These are phyloP conservation scores for Clavispora carvajalis DNA, from an alignment of 805 yeast genomes.

Conservation along the genomic window DNA sequence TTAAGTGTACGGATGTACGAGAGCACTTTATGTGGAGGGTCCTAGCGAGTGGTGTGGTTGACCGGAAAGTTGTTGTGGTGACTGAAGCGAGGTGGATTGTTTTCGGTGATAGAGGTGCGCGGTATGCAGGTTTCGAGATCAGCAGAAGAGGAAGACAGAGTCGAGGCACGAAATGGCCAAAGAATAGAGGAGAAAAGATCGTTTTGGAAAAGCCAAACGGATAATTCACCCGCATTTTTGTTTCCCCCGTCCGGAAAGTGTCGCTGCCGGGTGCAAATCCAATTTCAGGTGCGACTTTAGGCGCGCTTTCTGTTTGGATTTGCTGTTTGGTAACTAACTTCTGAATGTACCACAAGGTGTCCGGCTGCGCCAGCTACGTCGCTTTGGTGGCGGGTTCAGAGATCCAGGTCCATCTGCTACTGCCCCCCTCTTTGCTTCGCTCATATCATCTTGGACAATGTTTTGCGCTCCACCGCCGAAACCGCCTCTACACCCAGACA, in stretches of 20 bases:
- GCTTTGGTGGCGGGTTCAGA: slow-evolving; percentile 1
- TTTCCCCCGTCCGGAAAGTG: too few species aligned
- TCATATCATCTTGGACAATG: background rate
- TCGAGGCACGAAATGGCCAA: background rate
- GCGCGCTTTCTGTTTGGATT: background rate
- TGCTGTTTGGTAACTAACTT: background rate
- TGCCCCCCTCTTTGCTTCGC: background rate
- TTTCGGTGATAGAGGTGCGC: background rate
- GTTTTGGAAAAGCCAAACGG: too few species aligned
- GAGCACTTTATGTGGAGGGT: background rate
- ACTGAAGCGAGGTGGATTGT: too few species aligned
- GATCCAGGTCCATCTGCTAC: background rate
- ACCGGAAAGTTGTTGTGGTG: background rate
- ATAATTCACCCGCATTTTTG: too few species aligned
- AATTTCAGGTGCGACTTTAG: background rate
- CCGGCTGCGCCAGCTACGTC: slow-evolving; percentile 4
- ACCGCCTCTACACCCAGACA: background rate
- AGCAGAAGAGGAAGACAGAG: background rate
- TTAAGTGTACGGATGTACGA: background rate
- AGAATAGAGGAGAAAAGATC: too few species aligned
- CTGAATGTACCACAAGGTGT: slow-evolving; percentile 1
- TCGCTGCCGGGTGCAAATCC: too few species aligned
- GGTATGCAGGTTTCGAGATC: background rate
- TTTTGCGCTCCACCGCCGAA: background rate
- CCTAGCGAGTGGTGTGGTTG: too few species aligned